Percentiles rank a stretch among this genome's conserved stretches.
phyloP scores from a whole-genome alignment of 2,329 filamentous ascomycete genomes.

The Cladosporium sp. region DNA sequence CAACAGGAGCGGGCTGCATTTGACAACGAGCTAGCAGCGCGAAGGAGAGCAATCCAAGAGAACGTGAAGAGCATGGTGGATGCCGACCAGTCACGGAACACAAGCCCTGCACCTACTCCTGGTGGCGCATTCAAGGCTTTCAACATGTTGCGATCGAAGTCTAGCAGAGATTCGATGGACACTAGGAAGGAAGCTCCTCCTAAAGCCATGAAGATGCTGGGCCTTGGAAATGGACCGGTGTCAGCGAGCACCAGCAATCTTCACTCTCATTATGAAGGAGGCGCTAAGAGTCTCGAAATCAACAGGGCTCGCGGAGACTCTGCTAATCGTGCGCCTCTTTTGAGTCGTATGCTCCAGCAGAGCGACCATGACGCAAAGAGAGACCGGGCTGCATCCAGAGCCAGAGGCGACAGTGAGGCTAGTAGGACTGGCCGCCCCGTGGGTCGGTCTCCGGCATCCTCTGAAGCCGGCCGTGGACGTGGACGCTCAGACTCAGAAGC shows the following conservation, averaged over 20 bases:
- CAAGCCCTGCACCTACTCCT: constrained; percentile 34
- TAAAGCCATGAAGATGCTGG: constrained; percentile 60
- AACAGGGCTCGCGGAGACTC: constrained; percentile 23
- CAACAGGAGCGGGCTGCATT: constrained; percentile 64
- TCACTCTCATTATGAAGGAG: constrained; percentile 22
- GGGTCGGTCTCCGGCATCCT: constrained; percentile 35
- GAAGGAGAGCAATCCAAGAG: constrained; percentile 67
- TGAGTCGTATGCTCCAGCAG: constrained; percentile 15
- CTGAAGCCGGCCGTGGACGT: constrained; percentile 35
- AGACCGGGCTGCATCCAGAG: constrained; percentile 28
- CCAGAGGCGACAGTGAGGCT: constrained; percentile 34
- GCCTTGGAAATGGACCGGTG: constrained; percentile 34
- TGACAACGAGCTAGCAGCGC: constrained; percentile 65
- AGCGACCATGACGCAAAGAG: constrained; percentile 27
- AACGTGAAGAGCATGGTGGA: constrained; percentile 66
- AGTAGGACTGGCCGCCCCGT: constrained; percentile 15
- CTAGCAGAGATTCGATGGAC: constrained; percentile 62
- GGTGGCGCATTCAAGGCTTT: constrained; percentile 51
- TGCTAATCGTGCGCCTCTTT: constrained; percentile 19
- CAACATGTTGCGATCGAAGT: constrained; percentile 60
- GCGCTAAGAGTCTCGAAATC: constrained; percentile 21
- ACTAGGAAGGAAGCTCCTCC: constrained; percentile 45
- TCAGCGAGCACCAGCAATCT: constrained; percentile 35
- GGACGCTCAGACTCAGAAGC: constrained; percentile 53
- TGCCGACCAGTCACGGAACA: constrained; percentile 44